Evolutionary conservation across 768 basidiomycete genomes (phyloP).

Genomic region (Nevesoporus exiguus): DNA sequence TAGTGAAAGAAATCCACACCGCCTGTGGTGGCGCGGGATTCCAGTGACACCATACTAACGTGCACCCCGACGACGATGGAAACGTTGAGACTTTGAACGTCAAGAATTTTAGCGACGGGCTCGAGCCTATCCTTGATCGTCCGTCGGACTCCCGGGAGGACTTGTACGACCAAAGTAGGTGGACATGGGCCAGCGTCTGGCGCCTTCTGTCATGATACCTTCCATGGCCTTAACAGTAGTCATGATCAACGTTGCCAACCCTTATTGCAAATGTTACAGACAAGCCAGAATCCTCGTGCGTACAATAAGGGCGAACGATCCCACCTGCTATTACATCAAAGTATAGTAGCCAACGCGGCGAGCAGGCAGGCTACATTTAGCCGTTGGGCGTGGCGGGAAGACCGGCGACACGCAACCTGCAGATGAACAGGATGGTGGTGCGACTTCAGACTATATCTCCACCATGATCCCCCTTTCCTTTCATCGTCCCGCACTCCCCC

Average conservation of each 20-base stretch:
- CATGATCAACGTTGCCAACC: too few species aligned
- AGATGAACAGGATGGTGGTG: too few species aligned
- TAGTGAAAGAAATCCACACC: conserved; percentile 13
- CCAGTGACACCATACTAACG: conserved; percentile 7
- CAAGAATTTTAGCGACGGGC: conserved; percentile 3
- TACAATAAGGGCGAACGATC: background rate
- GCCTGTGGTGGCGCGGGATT: conserved; percentile 6
- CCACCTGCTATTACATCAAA: background rate
- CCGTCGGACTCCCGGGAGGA: background rate
- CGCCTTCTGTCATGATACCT: too few species aligned
- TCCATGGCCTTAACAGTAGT: too few species aligned
- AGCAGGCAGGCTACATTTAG: background rate
- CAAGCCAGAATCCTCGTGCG: too few species aligned
- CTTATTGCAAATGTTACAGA: too few species aligned
- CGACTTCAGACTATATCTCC: background rate
- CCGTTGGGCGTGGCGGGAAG: too few species aligned
- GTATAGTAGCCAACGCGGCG: background rate
- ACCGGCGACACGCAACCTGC: too few species aligned
- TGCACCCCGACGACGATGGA: conserved; percentile 11
- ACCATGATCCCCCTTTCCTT: conserved; percentile 2
- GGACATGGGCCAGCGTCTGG: too few species aligned
- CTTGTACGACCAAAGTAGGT: too few species aligned
- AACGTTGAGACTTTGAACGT: background rate
- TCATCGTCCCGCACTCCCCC: conserved; percentile 8
- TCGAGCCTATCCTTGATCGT: conserved; percentile 4